Evolutionary conservation across 768 basidiomycete species (phyloP), one percentile per base, ranked within the genome.

Genomic region (Hericium erinaceus): DNA sequence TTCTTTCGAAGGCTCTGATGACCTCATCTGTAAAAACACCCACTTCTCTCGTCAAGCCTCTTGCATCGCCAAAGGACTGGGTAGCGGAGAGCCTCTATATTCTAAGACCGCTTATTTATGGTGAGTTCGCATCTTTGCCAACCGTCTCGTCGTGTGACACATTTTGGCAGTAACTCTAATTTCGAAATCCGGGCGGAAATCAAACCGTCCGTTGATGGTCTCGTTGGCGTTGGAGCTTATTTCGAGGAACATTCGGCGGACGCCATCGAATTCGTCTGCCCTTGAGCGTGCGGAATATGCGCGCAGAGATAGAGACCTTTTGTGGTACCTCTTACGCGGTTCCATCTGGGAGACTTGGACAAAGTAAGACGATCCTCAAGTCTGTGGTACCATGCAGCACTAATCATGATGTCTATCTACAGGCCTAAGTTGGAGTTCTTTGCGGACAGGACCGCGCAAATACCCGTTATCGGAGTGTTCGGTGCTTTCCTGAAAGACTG

Each of bases 291-390:
- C 80, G 13, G 92, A 95, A 66, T 89, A 95, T 64, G 87, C 90
- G 13, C 78, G 81, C 55, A 77, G 92, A 63, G 94, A 97, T 69
- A 79, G 84, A 54, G 87, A 90, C 63, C 78, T 95, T 60, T 66
- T 88, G 10, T 91, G 87, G 85, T 92, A 93, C 67, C 78, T 95
- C 48, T 71, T 95, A 60, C 84, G 91, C 44, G 93, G 92, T 18
- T 83, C 87, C 18, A 81, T 95, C 54, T 97, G 94, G 94, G 74
- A 83, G 58, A 74, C 78, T 10, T 92, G 83, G 72, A 91, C 90
- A 40, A 74, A 81, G 90, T 87, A 59, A 48, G 51, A 61, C 26
- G 11, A 48, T 22, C 40, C 5, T n/a, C 49, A 26, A 46, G 4
- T 15, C 9, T 33, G 6, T 33, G 8, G 9, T 33, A 33, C 9